Base-by-base conservation (phyloP, 495 filamentous ascomycete genomes). In the Penicillium paxilli region DNA sequence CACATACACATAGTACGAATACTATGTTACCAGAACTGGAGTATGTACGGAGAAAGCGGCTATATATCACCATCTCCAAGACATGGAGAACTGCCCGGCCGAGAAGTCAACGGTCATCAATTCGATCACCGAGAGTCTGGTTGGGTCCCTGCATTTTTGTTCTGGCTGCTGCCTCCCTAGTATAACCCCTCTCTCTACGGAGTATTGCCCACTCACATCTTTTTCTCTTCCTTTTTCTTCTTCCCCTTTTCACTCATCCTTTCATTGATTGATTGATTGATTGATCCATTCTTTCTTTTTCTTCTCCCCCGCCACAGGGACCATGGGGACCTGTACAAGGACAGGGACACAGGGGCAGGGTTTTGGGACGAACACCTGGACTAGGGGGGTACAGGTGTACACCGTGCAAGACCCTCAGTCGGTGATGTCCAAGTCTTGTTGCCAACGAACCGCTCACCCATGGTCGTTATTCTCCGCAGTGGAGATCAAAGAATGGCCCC, bases 391-490 rank as follows among this genome's bases (percentile, higher is more conserved):
- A 42, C 38, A 23, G 5, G 19, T 42, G 38, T 42, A 24, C 21
- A 14, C 38, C 38, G 38, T 12, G 14, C 19, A 42, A 42, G 21
- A 21, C 38, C 17, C 20, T 42, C 38, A 10, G 38, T 42, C 20
- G 30, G 42, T 33, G 33, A 38, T 32, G 48, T 48, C 38, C 48
- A 52, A 48, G 30, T n/a, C 12, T 3, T 32, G 51, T 53, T 44
- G 51, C 51, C 41, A 53, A 48, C 19, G 41, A 46, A 28, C 26
- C 2, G 22, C 38, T 20, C 20, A 49, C 45, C 44, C 50, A 50
- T 52, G 41, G 44, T 49, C 44, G 37, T 65, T 65, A 65, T 65
- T 65, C 62, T 65, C 62, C 62, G 59, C 48, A 52, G 57, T 60
- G 58, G 52, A 56, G 48, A 60, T 59, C 26, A 48, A 5, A 35